Evolutionary conservation across 805 yeast genomes (phyloP), one percentile per base, ranked within the genome.

Genomic region (Novakomyces olei): DNA sequence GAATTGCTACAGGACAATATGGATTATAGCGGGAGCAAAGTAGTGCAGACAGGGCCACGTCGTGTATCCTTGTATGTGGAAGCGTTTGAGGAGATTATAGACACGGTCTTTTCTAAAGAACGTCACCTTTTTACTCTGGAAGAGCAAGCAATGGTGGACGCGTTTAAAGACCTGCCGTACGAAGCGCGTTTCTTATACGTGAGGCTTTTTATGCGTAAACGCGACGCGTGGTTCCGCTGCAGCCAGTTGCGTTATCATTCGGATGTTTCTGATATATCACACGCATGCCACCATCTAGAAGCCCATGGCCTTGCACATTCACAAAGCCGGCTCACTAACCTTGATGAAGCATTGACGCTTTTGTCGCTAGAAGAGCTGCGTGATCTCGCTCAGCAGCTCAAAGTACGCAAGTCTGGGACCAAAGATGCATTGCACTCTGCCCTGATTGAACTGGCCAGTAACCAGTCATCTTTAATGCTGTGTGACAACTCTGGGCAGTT

Each of bases 121-220:
- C 26, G 36, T 12, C 32, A 37, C 19, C 32, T 41, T 6, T 40
- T 41, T 19, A 17, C 33, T 15, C 34, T 34, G 9, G 15, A 33
- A 7, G 44, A 41, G 36, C 19, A 29, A 15, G 16, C n/a, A 10
- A 8, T 34, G 3, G 32, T 41, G 10, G 35, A 41, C 5, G 12
- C 22, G 12, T 41, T 41, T 29, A 20, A 27, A 19, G 20, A 14
- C 4, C 34, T 41, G 3, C 25, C 30, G 14, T 39, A 29, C 8
- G 39, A 37, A n/a, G 19, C 36, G 14, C 32, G 34, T 26, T 37
- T 35, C 15, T 34, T 41, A 4, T 41, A 36, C 24, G 43, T 36
- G 6, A 22, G 44, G 7, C 33, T 41, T 5, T 40, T 40, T 27
- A 27, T 40, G 27, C 29, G 44, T 5, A 35, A 35, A 15, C 26